These are phyloP conservation scores for Oryza coarctata DNA, from an alignment of 176 grass and related monocot genomes.

Conservation along the genomic window DNA sequence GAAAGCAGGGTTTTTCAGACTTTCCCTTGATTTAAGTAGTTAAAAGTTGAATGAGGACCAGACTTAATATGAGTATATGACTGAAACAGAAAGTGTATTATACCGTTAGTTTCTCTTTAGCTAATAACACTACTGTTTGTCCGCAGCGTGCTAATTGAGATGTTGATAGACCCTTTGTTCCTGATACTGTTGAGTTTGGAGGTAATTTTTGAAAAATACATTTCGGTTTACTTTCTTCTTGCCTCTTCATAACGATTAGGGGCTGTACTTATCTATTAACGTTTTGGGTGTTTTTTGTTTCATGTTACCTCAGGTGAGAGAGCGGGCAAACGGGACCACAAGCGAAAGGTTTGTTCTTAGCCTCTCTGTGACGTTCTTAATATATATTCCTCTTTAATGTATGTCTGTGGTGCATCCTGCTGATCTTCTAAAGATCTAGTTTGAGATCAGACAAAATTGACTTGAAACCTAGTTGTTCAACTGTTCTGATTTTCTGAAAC, in stretches of 20 bases:
- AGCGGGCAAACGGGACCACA: slow-evolving; percentile 82
- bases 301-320: slow-evolving; percentile 68
- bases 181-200: slow-evolving; percentile 73
- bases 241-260: background rate
- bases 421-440: background rate
- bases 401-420: background rate
- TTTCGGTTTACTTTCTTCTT: background rate
- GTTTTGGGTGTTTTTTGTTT: slow-evolving; percentile 24
- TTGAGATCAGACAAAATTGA: background rate
- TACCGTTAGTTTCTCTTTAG: slow-evolving; percentile 19
- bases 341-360: slow-evolving; percentile 78
- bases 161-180: slow-evolving; percentile 61
- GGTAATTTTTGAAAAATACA: slow-evolving; percentile 54
- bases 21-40: background rate
- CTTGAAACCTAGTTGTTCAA: background rate
- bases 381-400: slow-evolving; percentile 6
- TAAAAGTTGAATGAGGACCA: background rate
- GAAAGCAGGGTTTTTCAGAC: background rate
- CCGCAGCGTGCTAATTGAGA: slow-evolving; percentile 85
- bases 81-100: background rate
- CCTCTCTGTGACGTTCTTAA: slow-evolving; percentile 6
- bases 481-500: slow-evolving; percentile 19
- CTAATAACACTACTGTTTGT: slow-evolving; percentile 24
- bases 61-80: background rate
- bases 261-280: slow-evolving; percentile 19